Evolutionary conservation across 345 rosid species (phyloP).

Genomic region (Carallia brachiata): DNA sequence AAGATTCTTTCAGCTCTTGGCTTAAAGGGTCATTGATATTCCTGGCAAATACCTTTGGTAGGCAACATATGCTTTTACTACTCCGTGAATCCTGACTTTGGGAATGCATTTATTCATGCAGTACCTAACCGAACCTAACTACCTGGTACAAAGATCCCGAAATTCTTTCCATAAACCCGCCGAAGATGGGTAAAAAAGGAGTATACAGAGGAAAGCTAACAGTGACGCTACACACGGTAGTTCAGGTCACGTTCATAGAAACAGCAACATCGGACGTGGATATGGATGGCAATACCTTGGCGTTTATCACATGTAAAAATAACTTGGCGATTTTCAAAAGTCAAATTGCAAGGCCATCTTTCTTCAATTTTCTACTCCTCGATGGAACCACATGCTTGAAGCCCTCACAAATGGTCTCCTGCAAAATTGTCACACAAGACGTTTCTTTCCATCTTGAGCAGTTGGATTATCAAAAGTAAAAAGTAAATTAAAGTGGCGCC

Average conservation of each 20-base stretch:
- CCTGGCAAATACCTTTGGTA: too few relatives aligned
- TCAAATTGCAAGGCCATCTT: conserved; percentile 36
- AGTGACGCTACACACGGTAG: background rate
- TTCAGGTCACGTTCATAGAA: conserved; percentile 13
- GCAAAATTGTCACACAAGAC: conserved; percentile 15
- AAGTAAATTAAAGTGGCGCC: background rate
- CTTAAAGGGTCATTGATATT: too few relatives aligned
- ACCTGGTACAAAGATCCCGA: background rate
- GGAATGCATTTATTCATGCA: background rate
- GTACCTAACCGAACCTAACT: background rate
- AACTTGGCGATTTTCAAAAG: background rate
- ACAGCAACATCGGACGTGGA: conserved; percentile 7
- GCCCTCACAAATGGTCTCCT: conserved; percentile 62
- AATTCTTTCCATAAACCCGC: background rate
- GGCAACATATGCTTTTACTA: background rate
- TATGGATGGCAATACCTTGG: background rate
- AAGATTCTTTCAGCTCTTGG: too few relatives aligned
- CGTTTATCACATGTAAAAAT: background rate
- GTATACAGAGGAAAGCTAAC: background rate
- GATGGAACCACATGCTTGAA: conserved; percentile 65
- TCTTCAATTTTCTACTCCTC: conserved; percentile 51
- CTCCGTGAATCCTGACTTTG: background rate
- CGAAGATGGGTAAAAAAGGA: background rate
- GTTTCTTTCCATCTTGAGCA: background rate
- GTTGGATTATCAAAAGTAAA: background rate